Conservation (phyloP, 164 flowering plant genomes). For the Tetrastigma voinierianum region DNA sequence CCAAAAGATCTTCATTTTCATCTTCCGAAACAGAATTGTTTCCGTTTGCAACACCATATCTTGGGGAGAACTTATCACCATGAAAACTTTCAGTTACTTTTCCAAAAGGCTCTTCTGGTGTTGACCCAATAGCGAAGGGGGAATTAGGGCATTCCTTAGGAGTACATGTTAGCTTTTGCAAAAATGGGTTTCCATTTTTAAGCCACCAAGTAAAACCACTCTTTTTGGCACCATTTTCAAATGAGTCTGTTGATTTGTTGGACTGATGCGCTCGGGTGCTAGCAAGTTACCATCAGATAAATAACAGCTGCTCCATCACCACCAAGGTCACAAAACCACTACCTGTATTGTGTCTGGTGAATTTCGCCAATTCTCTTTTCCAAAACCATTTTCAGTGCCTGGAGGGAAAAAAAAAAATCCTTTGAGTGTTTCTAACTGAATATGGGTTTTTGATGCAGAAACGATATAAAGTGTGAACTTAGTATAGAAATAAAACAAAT, state of each 20-base stretch:
- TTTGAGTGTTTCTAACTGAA: slow-evolving; percentile 3
- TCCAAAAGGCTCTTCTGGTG: slow-evolving; percentile 34
- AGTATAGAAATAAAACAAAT: background rate
- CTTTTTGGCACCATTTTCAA: slow-evolving; percentile 33
- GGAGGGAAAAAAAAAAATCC: slow-evolving; percentile 16
- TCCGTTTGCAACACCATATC: slow-evolving; percentile 42
- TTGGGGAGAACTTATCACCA: slow-evolving; percentile 35
- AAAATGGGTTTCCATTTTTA: slow-evolving; percentile 72
- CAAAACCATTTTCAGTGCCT: slow-evolving; percentile 96
- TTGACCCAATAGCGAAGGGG: slow-evolving; percentile 37
- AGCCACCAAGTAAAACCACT: slow-evolving; percentile 78
- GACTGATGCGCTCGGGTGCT: slow-evolving; percentile 34
- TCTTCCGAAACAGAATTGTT: slow-evolving; percentile 55
- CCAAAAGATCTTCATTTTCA: slow-evolving; percentile 97
- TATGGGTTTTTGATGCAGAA: background rate
- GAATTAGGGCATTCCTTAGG: slow-evolving; percentile 39
- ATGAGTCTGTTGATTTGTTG: slow-evolving; percentile 32
- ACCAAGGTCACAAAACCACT: slow-evolving; percentile 88
- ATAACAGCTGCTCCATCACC: slow-evolving; percentile 93
- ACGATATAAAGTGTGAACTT: background rate
- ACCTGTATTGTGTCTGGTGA: slow-evolving; percentile 73
- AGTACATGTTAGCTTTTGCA: slow-evolving; percentile 32
- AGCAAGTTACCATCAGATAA: slow-evolving; percentile 39
- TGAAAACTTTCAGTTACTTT: slow-evolving; percentile 15
- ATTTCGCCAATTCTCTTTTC: slow-evolving; percentile 84